These are phyloP conservation scores for Cladophialophora chaetospira DNA, from an alignment of 2,329 filamentous ascomycete species.

Conservation along the genomic window DNA sequence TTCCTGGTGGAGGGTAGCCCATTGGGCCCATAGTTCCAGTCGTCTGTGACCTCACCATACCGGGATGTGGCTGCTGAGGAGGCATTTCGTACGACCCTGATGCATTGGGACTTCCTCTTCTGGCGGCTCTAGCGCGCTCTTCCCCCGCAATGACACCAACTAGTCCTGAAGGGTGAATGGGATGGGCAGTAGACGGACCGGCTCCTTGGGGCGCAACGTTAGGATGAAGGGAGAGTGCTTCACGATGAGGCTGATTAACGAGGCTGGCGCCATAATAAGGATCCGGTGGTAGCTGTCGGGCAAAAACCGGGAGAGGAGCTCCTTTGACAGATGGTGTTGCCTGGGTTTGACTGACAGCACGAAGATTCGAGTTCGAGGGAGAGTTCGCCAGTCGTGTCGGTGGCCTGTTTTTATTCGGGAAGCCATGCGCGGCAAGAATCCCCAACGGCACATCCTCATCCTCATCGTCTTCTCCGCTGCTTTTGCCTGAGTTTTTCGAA, in stretches of 20 bases:
- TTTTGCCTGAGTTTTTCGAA: conserved; percentile 43
- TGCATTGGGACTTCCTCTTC: conserved; percentile 76
- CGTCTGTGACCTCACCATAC: conserved; percentile 43
- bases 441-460: conserved; percentile 87
- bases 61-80: conserved; percentile 32
- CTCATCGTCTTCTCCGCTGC: conserved; percentile 57
- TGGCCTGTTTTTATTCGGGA: conserved; percentile 75
- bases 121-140: conserved; percentile 74
- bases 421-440: conserved; percentile 85
- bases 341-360: conserved; percentile 42
- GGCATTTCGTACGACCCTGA: conserved; percentile 42
- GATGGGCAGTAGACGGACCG: conserved; percentile 32
- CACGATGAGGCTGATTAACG: conserved; percentile 70
- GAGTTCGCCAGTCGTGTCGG: conserved; percentile 67
- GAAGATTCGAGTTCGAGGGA: conserved; percentile 71
- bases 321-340: conserved; percentile 62
- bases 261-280: conserved; percentile 80
- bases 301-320: conserved; percentile 74
- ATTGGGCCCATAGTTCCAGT: conserved; percentile 38
- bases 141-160: conserved; percentile 87
- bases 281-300: conserved; percentile 77
- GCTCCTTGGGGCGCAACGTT: conserved; percentile 15
- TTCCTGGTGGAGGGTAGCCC: conserved; percentile 27
- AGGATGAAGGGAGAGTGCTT: conserved; percentile 71
- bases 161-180: conserved; percentile 70